Evolutionary conservation across 192 early-diverging fungal species (phyloP).

Genomic region (Chytriomyces sp.): DNA sequence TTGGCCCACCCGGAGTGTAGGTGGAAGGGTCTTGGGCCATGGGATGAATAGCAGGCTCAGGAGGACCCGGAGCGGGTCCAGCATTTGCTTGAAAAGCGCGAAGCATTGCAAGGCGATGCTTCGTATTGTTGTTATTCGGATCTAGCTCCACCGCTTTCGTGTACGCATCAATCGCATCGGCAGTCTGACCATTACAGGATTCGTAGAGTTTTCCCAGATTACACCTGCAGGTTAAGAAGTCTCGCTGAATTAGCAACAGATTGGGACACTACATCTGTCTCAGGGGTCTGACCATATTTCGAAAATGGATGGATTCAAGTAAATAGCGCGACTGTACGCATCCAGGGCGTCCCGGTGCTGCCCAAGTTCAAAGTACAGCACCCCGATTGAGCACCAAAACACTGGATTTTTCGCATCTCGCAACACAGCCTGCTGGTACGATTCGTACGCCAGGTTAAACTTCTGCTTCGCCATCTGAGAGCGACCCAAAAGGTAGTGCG

Average conservation of each 20-base stretch:
- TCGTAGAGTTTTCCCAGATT: conserved; percentile 97
- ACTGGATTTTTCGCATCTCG: conserved; percentile 88
- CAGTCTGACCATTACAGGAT: conserved; percentile 95
- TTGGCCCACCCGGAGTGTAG: conserved; percentile 8
- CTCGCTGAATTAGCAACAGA: conserved; percentile 1
- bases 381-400: conserved; percentile 99
- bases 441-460: conserved; percentile 94
- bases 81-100: conserved; percentile 46
- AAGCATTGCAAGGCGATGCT: conserved; percentile 69
- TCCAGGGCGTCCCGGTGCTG: conserved; percentile 96
- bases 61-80: conserved; percentile 24
- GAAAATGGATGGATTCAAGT: conserved; percentile 88
- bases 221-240: conserved; percentile 48
- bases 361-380: conserved; percentile 96
- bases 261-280: not conserved
- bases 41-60: conserved; percentile 32
- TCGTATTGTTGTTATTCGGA: conserved; percentile 84
- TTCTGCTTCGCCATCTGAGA: conserved; percentile 96
- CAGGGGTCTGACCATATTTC: conserved; percentile 86
- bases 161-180: conserved; percentile 97
- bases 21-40: conserved; percentile 22
- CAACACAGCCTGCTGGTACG: conserved; percentile 95
- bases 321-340: conserved; percentile 94
- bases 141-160: conserved; percentile 90
- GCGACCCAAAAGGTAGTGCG: conserved; percentile 93